Conservation (phyloP, 2,329 filamentous ascomycete genomes). For the Aureobasidium sp. region DNA sequence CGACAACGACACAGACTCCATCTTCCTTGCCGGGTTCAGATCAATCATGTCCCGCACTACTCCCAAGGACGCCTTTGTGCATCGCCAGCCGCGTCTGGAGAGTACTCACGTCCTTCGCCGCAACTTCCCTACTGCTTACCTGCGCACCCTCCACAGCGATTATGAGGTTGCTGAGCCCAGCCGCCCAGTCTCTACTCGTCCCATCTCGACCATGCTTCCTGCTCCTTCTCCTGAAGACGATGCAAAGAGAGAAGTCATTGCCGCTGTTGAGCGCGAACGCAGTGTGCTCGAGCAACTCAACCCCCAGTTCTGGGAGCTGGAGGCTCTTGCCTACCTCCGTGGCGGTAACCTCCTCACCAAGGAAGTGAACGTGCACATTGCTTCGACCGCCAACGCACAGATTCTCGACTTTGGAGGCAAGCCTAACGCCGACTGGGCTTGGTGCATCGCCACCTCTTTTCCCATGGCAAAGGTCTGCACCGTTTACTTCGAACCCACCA, state of each 20-base stretch:
- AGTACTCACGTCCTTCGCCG: slow-evolving; percentile 78
- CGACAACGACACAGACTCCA: slow-evolving; percentile 49
- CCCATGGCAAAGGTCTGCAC: slow-evolving; percentile 81
- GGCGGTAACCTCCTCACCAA: slow-evolving; percentile 54
- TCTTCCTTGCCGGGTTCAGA: slow-evolving; percentile 85
- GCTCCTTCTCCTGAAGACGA: slow-evolving; percentile 22
- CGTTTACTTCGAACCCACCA: slow-evolving; percentile 46
- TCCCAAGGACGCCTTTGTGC: slow-evolving; percentile 71
- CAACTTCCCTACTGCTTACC: slow-evolving; percentile 62
- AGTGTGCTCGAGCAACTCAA: slow-evolving; percentile 68
- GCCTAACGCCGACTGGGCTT: slow-evolving; percentile 86
- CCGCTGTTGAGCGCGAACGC: slow-evolving; percentile 61
- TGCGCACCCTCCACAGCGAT: slow-evolving; percentile 74
- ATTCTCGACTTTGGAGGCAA: slow-evolving; percentile 85
- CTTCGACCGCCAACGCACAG: slow-evolving; percentile 43
- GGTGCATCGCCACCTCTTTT: slow-evolving; percentile 83
- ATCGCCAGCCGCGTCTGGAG: slow-evolving; percentile 79
- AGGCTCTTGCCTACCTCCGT: slow-evolving; percentile 54
- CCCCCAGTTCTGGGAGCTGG: slow-evolving; percentile 54
- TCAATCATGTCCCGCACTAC: slow-evolving; percentile 58
- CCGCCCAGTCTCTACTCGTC: slow-evolving; percentile 36
- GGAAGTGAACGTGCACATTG: slow-evolving; percentile 39
- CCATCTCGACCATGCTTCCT: slow-evolving; percentile 39
- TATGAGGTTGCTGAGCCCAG: slow-evolving; percentile 60
- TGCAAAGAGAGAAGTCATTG: slow-evolving; percentile 27